phyloP scores from a whole-genome alignment of 148 eudicot species.

The Euryodendron excelsum region DNA sequence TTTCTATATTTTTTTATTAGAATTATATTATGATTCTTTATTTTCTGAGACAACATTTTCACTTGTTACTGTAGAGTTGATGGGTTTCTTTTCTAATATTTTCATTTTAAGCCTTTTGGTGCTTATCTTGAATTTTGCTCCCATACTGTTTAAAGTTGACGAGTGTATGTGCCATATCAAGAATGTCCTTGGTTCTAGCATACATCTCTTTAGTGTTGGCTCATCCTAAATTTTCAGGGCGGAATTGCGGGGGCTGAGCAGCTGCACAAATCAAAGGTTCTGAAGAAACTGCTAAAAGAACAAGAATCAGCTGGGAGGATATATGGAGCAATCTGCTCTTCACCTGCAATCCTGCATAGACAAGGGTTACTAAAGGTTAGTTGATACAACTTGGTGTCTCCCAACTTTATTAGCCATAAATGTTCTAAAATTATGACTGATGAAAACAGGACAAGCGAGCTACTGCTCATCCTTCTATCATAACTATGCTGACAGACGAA shows the following conservation, averaged over 20 bases:
- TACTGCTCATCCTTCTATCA: conserved; percentile 49
- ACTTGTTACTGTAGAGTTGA: background rate
- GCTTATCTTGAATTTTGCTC: background rate
- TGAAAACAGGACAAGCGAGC: conserved; percentile 59
- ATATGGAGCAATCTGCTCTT: conserved; percentile 67
- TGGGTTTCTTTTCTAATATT: background rate
- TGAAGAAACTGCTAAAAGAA: conserved; percentile 85
- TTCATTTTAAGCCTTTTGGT: conserved; percentile 3
- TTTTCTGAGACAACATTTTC: background rate
- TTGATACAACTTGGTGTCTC: background rate
- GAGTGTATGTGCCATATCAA: background rate
- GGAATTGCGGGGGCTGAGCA: conserved; percentile 49
- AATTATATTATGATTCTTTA: background rate
- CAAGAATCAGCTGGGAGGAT: conserved; percentile 66
- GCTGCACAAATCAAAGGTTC: conserved; percentile 64
- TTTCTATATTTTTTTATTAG: background rate
- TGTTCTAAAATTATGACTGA: conserved; percentile 4
- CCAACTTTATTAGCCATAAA: background rate
- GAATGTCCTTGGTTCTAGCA: background rate
- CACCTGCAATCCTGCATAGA: conserved; percentile 54
- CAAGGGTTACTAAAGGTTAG: conserved; percentile 82
- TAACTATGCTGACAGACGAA: conserved; percentile 28
- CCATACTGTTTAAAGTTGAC: no score
- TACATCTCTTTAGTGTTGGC: background rate
- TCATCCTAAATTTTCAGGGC: conserved; percentile 46